Percentiles rank a stretch among this genome's conserved stretches.
Evolutionary conservation across 306 rosid species (phyloP).

Genomic region (Vachellia collinsii): DNA sequence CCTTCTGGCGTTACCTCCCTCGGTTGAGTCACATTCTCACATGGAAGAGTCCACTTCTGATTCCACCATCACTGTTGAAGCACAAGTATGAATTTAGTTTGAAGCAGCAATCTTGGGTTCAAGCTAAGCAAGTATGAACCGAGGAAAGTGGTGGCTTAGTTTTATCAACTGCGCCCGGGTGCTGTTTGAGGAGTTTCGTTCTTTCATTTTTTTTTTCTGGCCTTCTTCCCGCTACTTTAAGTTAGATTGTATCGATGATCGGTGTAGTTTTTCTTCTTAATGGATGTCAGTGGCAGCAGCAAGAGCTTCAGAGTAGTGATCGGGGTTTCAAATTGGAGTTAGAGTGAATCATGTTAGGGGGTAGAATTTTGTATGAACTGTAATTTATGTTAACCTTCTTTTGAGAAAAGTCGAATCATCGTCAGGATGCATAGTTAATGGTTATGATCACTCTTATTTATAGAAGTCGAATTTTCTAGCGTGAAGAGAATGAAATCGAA

Average conservation of each 20-base stretch:
- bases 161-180: constrained; percentile 27
- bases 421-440: neutral
- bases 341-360: constrained; percentile 56
- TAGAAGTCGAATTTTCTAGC: neutral
- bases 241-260: constrained; percentile 46
- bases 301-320: constrained; percentile 43
- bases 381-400: constrained; percentile 41
- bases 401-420: constrained; percentile 38
- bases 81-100: constrained; percentile 36
- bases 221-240: constrained; percentile 15
- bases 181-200: constrained; percentile 51
- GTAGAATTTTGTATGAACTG: constrained; percentile 61
- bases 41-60: constrained; percentile 66
- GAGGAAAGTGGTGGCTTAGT: constrained; percentile 34
- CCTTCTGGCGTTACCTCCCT: constrained; percentile 65
- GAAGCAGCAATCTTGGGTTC: constrained; percentile 40
- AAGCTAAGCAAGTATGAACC: constrained; percentile 38
- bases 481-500: neutral
- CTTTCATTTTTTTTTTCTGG: neutral
- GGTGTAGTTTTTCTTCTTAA: constrained; percentile 37
- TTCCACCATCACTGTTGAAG: constrained; percentile 56
- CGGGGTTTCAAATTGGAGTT: constrained; percentile 49
- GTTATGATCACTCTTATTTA: constrained; percentile 13
- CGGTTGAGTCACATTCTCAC: constrained; percentile 55
- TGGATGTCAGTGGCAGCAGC: constrained; percentile 44